Base-by-base conservation (phyloP, 2,329 filamentous ascomycete genomes). In the Cryphonectria radicalis region DNA sequence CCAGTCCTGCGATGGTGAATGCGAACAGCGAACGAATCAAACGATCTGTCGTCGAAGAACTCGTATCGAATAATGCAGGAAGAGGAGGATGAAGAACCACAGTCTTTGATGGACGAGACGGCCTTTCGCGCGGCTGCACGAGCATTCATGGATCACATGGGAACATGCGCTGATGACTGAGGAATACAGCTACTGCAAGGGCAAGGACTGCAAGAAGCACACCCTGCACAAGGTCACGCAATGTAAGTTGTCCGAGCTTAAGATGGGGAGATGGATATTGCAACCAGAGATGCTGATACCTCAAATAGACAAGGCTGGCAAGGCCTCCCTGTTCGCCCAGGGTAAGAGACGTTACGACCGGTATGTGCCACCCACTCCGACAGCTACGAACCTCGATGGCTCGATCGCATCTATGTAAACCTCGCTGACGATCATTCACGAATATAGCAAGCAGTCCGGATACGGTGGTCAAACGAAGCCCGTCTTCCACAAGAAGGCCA, bases 391-490 rank as follows among this genome's bases (percentile, higher is more conserved):
- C 43, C n/a, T 53, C 46, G 46, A 17, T n/a, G 14, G 19, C 55
- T 28, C 42, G 22, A 43, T 28, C 6, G 19, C 8, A 0, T 22
- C 11, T n/a, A 11, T 62, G 53, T 8, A 53, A 35, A 28, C 28
- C 28, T 37, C 37, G 43, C 70, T 72, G 53, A 70, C 67, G 43
- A 59, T 42, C 4, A 50, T 60, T 43, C 60, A 32, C 66, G 62
- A 68, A 55, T 59, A 73, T 59, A 73, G 72, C 37, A 73, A 73
- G 72, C 72, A 73, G 70, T 73, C 92, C 84, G 95, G 95, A 93
- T 98, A 98, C 84, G 96, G 96, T 93, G 96, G 96, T 95, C 96
- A 99, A 90, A 99, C 96, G 82, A 99, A 99, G 90, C 96, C 97
- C 80, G 95, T 99, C 83, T 99, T 98, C 93, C 96, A 98, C 93